phyloP scores from a whole-genome alignment of 768 basidiomycete genomes.

The Boletus insuetus region DNA sequence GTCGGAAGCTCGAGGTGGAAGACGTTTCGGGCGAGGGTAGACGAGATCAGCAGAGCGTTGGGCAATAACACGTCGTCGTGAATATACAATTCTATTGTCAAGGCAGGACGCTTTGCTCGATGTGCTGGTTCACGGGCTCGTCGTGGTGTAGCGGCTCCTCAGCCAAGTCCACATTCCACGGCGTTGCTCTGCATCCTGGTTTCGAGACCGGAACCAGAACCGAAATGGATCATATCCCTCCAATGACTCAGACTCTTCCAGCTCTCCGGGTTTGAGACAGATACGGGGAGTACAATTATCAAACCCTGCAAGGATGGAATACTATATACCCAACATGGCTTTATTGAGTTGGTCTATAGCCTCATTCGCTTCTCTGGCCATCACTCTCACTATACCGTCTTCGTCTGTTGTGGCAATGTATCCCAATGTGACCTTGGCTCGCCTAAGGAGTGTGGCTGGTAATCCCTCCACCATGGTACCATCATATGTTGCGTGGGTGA shows the following conservation, averaged over 20 bases:
- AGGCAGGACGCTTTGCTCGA: neutral
- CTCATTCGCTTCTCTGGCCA: conserved; percentile 72
- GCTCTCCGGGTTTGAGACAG: conserved; percentile 79
- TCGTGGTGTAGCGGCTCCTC: conserved; percentile 25
- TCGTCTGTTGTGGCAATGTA: conserved; percentile 73
- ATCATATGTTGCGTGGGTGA: conserved; percentile 51
- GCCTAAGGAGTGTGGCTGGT: conserved; percentile 38
- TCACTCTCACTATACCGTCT: conserved; percentile 67
- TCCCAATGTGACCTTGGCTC: conserved; percentile 57
- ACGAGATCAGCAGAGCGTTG: conserved; percentile 67
- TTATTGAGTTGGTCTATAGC: conserved; percentile 48
- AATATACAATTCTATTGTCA: neutral
- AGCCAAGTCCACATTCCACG: conserved; percentile 23
- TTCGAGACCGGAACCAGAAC: conserved; percentile 36
- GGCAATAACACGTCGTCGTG: conserved; percentile 37
- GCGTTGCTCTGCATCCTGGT: conserved; percentile 10
- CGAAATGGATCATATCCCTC: conserved; percentile 59
- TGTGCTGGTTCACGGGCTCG: conserved; percentile 23
- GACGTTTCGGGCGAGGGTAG: conserved; percentile 65
- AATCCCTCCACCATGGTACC: conserved; percentile 9
- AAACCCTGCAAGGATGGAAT: neutral
- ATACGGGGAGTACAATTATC: conserved; percentile 67
- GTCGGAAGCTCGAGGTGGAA: conserved; percentile 69
- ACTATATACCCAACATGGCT: conserved; percentile 37
- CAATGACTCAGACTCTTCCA: conserved; percentile 80